Percentiles rank a stretch among this genome's conserved stretches.
Conservation (phyloP, 352 stramenopile genomes). For the Phytopythium ostracodes region DNA sequence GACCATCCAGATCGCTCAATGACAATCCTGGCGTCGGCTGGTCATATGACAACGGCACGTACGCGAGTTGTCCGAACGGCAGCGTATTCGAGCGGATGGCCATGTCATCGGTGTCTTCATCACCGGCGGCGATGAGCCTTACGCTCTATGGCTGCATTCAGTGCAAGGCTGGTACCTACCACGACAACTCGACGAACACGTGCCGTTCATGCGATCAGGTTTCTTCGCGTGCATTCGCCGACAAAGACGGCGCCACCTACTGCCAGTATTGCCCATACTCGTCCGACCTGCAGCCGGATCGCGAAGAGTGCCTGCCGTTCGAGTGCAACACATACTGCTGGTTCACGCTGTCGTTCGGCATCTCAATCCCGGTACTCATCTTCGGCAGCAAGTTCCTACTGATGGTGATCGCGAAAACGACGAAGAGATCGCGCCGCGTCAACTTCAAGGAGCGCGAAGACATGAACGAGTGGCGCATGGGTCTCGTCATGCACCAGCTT, state of each 20-base stretch:
- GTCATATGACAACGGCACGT: slow-evolving; percentile 24
- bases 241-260: slow-evolving; percentile 40
- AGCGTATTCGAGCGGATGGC: slow-evolving; percentile 44
- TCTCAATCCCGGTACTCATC: slow-evolving; percentile 43
- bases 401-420: slow-evolving; percentile 36
- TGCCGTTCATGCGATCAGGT: slow-evolving; percentile 42
- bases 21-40: slow-evolving; percentile 52
- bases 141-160: slow-evolving; percentile 58
- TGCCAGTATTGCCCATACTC: slow-evolving; percentile 66
- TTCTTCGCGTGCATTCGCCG: slow-evolving; percentile 44
- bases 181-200: slow-evolving; percentile 38
- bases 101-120: slow-evolving; percentile 10
- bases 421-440: slow-evolving; percentile 30
- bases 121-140: slow-evolving; percentile 6
- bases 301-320: slow-evolving; percentile 39
- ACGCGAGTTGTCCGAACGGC: slow-evolving; percentile 44
- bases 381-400: slow-evolving; percentile 53
- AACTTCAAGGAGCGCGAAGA: slow-evolving; percentile 57
- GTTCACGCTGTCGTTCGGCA: slow-evolving; percentile 51
- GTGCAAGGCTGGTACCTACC: slow-evolving; percentile 49
- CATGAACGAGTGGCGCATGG: slow-evolving; percentile 67
- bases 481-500: slow-evolving; percentile 58
- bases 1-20: slow-evolving; percentile 26
- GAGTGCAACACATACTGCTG: slow-evolving; percentile 56
- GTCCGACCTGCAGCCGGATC: slow-evolving; percentile 34